A percentile compares a stretch with the other conserved stretches of the same genome.
phyloP scores from a whole-genome alignment of 164 flowering plant genomes.

The Akebia trifoliata region DNA sequence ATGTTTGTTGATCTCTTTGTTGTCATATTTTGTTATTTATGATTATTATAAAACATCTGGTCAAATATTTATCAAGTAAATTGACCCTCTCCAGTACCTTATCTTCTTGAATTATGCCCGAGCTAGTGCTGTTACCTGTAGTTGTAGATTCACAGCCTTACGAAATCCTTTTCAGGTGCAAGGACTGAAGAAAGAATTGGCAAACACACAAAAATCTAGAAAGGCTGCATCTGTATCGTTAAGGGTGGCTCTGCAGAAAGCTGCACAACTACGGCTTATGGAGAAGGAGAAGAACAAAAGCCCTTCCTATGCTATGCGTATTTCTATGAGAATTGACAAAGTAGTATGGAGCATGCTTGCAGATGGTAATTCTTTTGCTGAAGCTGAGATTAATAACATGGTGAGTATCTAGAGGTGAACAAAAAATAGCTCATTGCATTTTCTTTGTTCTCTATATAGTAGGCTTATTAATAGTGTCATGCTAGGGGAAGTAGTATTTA shows the following conservation, averaged over 20 bases:
- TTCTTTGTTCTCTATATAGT: too few relatives aligned
- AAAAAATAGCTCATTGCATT: too few relatives aligned
- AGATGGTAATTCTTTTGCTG: constrained; percentile 98
- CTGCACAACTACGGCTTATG: constrained; percentile 87
- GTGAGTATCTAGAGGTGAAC: too few relatives aligned
- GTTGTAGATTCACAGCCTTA: constrained; percentile 6
- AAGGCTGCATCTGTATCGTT: constrained; percentile 78
- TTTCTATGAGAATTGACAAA: constrained; percentile 84
- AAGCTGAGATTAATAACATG: constrained; percentile 96
- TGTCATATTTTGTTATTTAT: too few relatives aligned
- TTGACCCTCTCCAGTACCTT: not conserved
- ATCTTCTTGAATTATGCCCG: not conserved
- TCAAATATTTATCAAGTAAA: not conserved
- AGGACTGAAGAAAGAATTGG: constrained; percentile 69
- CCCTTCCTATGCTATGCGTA: constrained; percentile 98
- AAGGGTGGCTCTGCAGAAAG: constrained; percentile 83
- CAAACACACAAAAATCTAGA: constrained; percentile 57
- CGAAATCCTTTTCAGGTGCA: constrained; percentile 53
- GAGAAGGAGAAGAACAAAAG: constrained; percentile 98
- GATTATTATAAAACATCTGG: too few relatives aligned
- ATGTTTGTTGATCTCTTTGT: too few relatives aligned
- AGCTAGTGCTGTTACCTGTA: not conserved
- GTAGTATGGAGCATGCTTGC: constrained; percentile 97
- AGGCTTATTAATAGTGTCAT: too few relatives aligned
- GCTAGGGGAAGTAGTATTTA: too few relatives aligned